Base-by-base conservation (phyloP, 352 stramenopile species). In the Phytophthora pini region DNA sequence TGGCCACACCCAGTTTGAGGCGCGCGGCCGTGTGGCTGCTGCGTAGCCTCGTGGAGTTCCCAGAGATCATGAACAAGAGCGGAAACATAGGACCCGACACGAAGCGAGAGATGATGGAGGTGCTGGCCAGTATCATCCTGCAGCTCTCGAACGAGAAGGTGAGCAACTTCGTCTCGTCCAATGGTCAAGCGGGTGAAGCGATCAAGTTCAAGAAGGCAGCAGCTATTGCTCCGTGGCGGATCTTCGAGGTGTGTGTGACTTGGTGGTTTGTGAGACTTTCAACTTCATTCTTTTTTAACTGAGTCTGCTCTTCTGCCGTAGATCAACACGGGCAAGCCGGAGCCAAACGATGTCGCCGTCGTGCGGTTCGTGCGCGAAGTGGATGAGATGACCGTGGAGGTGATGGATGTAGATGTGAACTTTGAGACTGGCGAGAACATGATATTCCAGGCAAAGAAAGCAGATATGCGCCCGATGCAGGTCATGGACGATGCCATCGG, bases 391-490 rank as follows among this genome's bases (percentile, higher is more conserved):
- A 89, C 70, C 6, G 80, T 95, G 26, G 87, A 95, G 58, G 85
- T 95, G 51, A 84, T 95, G 71, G 87, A 95, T 46, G 87, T 95
- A 13, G 87, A 95, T 31, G 82, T 94, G 45, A 95, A 95, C 63
- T 95, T 92, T 54, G 87, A 95, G 58, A 94, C 87, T 24, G 87
- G 87, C 36, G 87, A 95, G 62, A 93, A 92, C 68, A 82, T 89
- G 70, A 69, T 88, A 11, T 95, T 95, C 62, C 63, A 83, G 52
- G 82, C 88, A 6, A 76, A 79, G 24, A 89, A 88, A 59, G 45
- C 68, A 0, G 73, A 79, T 20, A 63, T 95, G 56, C 78, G 83
- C 0, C 82, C 87, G 15, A 76, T 95, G 71, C 85, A 92, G 52
- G 85, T 93, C 24, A 86, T 94, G 67, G 84, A 95, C 56, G 87